Percentiles rank a stretch among this genome's conserved stretches.
These are phyloP conservation scores for Laguncularia racemosa DNA, from an alignment of 345 rosid species.

Conservation along the genomic window DNA sequence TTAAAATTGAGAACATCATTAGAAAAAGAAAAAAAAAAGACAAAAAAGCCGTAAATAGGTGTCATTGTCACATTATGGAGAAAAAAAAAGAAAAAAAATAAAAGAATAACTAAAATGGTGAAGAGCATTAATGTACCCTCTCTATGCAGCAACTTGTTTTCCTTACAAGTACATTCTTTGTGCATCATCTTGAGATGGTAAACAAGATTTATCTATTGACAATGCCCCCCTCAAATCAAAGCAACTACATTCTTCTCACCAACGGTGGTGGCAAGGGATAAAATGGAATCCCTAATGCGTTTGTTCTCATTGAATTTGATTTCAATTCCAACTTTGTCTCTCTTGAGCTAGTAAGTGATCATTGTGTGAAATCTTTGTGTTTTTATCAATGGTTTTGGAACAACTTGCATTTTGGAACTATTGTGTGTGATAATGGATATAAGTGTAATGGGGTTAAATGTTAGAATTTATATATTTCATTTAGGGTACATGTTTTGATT, in stretches of 20 bases:
- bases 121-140: constrained; percentile 33
- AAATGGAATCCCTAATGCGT: constrained; percentile 73
- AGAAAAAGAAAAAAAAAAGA: too few relatives aligned
- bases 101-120: too few relatives aligned
- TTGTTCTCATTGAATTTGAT: constrained; percentile 46
- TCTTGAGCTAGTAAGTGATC: constrained; percentile 49
- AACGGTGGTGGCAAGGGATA: constrained; percentile 93
- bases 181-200: constrained; percentile 23
- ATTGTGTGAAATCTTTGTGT: neutral
- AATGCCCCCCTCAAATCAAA: constrained; percentile 3
- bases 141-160: constrained; percentile 67
- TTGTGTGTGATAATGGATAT: too few relatives aligned
- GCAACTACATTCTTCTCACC: constrained; percentile 36
- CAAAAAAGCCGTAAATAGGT: too few relatives aligned
- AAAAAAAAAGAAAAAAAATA: too few relatives aligned
- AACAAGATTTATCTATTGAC: neutral
- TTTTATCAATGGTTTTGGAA: neutral
- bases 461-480: too few relatives aligned
- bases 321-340: constrained; percentile 51
- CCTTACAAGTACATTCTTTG: constrained; percentile 36
- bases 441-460: too few relatives aligned
- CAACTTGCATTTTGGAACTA: neutral
- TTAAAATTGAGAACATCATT: too few relatives aligned
- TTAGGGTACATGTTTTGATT: too few relatives aligned
- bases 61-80: too few relatives aligned